Evolutionary conservation across 148 eudicot species (phyloP).

Genomic region (Cornus suecica): DNA sequence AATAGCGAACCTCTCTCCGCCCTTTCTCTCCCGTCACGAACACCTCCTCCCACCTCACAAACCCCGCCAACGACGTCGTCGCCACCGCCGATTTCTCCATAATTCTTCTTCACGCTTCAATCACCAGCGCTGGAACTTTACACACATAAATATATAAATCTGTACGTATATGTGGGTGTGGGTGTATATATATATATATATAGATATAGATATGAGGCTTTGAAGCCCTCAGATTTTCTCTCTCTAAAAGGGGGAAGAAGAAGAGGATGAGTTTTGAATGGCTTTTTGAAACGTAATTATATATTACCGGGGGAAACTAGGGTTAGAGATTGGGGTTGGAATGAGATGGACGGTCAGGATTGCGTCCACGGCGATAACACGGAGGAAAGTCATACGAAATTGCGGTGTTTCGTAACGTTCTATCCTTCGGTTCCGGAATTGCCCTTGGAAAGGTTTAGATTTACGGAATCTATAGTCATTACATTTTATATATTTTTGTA

Average conservation of each 20-base stretch:
- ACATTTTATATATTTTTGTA: no score
- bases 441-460: slow-evolving; percentile 3
- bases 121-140: neutral
- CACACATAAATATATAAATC: no score
- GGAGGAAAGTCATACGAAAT: slow-evolving; percentile 29
- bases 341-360: slow-evolving; percentile 34
- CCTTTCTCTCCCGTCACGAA: slow-evolving; percentile 44
- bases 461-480: neutral
- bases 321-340: slow-evolving; percentile 24
- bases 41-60: slow-evolving; percentile 69
- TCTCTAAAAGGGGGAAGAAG: neutral
- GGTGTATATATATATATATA: neutral
- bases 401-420: slow-evolving; percentile 14
- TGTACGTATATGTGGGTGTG: slow-evolving; percentile 1
- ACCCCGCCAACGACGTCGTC: slow-evolving; percentile 26
- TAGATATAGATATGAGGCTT: neutral
- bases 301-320: slow-evolving; percentile 24
- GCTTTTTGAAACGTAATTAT: slow-evolving; percentile 11
- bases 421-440: neutral
- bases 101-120: neutral
- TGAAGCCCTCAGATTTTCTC: neutral
- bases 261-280: slow-evolving; percentile 4
- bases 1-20: slow-evolving; percentile 58
- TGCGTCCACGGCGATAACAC: slow-evolving; percentile 22
- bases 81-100: slow-evolving; percentile 20